Conservation (phyloP, 2,329 filamentous ascomycete genomes). For the Fusarium siculi region DNA sequence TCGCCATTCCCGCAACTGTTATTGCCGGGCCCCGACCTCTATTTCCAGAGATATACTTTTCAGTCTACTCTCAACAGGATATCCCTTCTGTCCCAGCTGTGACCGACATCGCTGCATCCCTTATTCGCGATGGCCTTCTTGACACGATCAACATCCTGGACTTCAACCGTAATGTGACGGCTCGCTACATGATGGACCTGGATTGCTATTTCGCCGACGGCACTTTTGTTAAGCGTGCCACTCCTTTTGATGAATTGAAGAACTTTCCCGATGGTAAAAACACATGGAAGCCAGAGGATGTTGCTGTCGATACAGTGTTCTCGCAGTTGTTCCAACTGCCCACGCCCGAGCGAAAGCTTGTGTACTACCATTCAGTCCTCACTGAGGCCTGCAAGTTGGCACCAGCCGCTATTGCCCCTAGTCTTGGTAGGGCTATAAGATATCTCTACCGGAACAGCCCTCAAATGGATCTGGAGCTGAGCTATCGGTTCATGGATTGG, state of each 20-base stretch:
- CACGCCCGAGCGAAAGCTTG: conserved; percentile 87
- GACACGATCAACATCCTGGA: conserved; percentile 96
- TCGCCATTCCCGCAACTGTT: conserved; percentile 80
- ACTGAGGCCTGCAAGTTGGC: conserved; percentile 97
- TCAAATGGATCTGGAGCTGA: conserved; percentile 86
- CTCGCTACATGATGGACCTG: conserved; percentile 90
- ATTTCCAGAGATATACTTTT: conserved; percentile 94
- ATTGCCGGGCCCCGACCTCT: conserved; percentile 78
- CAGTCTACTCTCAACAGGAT: conserved; percentile 88
- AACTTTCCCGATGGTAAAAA: conserved; percentile 72
- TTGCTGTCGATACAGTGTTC: conserved; percentile 97
- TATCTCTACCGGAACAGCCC: conserved; percentile 87
- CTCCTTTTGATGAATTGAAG: conserved; percentile 88
- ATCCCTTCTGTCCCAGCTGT: conserved; percentile 87
- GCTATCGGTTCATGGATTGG: conserved; percentile 93
- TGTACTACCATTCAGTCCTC: conserved; percentile 95
- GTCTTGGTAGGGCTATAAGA: conserved; percentile 90
- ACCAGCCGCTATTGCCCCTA: conserved; percentile 94
- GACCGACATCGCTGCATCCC: conserved; percentile 78
- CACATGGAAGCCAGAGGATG: conserved; percentile 97
- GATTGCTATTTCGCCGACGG: conserved; percentile 93
- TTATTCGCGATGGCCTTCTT: conserved; percentile 85
- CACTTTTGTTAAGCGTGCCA: conserved; percentile 94
- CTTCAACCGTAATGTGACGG: conserved; percentile 88
- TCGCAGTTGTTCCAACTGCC: conserved; percentile 93